Evolutionary conservation across 495 filamentous ascomycete genomes (phyloP), one percentile per base, ranked within the genome.

Genomic region (Letharia lupina): DNA sequence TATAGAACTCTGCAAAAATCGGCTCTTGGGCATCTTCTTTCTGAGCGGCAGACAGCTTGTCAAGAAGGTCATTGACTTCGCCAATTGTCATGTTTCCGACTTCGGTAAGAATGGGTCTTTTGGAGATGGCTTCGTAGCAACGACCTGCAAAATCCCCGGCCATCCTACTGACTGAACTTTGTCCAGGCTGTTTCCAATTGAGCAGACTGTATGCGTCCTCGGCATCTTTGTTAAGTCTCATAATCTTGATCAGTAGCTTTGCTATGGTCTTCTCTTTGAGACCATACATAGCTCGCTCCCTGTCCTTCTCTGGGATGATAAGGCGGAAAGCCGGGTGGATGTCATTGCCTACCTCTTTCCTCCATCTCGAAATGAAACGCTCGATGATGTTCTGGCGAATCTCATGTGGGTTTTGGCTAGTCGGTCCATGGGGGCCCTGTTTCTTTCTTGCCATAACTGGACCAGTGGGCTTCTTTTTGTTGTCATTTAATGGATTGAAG

Each of bases 301-400:
- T 83, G 72, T 98, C 94, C 72, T 96, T 96, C 70, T 93, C 91
- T 0, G 92, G 91, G n/a, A 96, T 78, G 70, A 98, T 95, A 61
- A 98, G 80, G 44, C 94, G 84, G 75, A 98, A 85, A 28, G 91
- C 93, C 4, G 95, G 95, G 76, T 95, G 96, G 68, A 98, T 90
- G 73, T 98, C 93, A 70, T 89, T 79, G 58, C 94, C 94, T 31
- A 96, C 91, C 57, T 95, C 88, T 60, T 84, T 83, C 44, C 92
- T 82, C 94, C 94, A 98, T 73, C 85, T 84, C 37, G 89, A 84
- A 70, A 98, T 91, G 78, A 96, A 98, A 37, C 87, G 82, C 66
- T 93, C 86, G 73, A 98, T 93, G 69, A 98, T 89, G 70, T 86
- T 84, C n/a, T 88, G 85, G 12, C 93, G 83, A 61, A 87, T 81